Conservation (phyloP, 140 eudicot species). For the Anethum foeniculum region DNA sequence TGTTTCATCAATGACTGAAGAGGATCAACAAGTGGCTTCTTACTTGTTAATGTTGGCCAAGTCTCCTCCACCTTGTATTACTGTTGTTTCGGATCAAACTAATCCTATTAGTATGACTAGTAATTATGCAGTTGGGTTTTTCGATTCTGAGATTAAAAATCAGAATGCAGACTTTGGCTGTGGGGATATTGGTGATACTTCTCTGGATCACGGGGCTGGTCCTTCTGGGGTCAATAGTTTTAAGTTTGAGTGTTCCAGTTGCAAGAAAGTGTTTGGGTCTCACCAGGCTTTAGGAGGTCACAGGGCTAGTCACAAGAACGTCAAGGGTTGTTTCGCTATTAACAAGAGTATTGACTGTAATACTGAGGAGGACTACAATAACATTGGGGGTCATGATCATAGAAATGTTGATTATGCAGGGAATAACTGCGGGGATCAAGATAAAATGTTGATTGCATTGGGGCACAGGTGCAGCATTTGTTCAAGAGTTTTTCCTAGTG, state of each 20-base stretch:
- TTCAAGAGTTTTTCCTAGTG: constrained; percentile 57
- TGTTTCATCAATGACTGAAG: constrained; percentile 24
- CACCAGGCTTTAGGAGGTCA: constrained; percentile 94
- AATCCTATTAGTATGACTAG: neutral
- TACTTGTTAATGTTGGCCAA: constrained; percentile 59
- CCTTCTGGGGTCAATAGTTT: constrained; percentile 5
- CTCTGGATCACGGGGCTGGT: constrained; percentile 1
- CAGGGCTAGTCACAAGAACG: constrained; percentile 89
- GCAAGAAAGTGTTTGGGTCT: constrained; percentile 75
- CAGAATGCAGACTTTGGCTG: neutral
- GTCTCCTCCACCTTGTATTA: constrained; percentile 19
- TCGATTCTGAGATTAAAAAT: neutral
- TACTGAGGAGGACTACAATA: constrained; percentile 16
- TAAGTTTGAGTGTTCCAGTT: constrained; percentile 73
- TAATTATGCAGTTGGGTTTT: neutral
- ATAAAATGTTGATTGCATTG: constrained; percentile 8
- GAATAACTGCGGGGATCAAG: constrained; percentile 5
- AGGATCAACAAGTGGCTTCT: constrained; percentile 58
- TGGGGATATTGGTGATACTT: neutral
- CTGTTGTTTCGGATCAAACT: neutral
- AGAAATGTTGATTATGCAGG: constrained; percentile 16
- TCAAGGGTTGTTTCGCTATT: constrained; percentile 78
- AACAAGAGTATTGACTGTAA: constrained; percentile 20
- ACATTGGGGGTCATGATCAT: constrained; percentile 6
- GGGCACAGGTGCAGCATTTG: constrained; percentile 66